Evolutionary conservation across 169 alveolate genomes (phyloP).

Genomic region (Pseudocohnilembus persalinus): DNA sequence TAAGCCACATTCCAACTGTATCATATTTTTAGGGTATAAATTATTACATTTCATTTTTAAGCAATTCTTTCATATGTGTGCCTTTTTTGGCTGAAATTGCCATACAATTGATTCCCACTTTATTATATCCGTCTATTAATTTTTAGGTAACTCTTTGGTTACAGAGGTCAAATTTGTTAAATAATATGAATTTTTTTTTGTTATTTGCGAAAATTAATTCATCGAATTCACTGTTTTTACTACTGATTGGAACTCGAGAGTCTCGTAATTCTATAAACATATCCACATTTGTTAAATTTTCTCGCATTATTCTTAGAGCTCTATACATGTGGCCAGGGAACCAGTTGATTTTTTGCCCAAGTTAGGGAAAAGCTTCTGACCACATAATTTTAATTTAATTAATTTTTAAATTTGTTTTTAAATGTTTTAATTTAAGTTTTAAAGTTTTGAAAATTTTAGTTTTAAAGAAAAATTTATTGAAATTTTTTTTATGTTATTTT

Average conservation of each 20-base stretch:
- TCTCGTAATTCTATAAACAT: constrained; percentile 77
- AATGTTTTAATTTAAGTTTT: neutral
- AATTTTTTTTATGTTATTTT: too few species aligned
- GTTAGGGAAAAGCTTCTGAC: neutral
- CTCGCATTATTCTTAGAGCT: constrained; percentile 55
- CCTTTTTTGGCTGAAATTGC: constrained; percentile 62
- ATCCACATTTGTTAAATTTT: constrained; percentile 51
- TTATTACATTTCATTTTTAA: constrained; percentile 40
- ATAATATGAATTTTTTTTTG: constrained; percentile 57
- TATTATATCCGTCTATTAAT: constrained; percentile 43
- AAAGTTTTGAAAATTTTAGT: too few species aligned
- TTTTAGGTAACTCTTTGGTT: constrained; percentile 49
- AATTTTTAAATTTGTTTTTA: too few species aligned
- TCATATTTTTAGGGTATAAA: constrained; percentile 60
- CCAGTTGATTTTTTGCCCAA: constrained; percentile 59
- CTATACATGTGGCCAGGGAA: constrained; percentile 84
- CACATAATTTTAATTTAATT: neutral
- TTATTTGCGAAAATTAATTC: constrained; percentile 32
- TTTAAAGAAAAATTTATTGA: too few species aligned
- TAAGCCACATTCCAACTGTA: constrained; percentile 83
- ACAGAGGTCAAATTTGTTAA: constrained; percentile 72
- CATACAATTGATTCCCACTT: constrained; percentile 32
- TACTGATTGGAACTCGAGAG: constrained; percentile 64
- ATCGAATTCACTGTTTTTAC: constrained; percentile 49
- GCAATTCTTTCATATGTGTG: constrained; percentile 51